Conservation (phyloP, 371 early-diverging fungal genomes). For the Zancudomyces culisetae region DNA sequence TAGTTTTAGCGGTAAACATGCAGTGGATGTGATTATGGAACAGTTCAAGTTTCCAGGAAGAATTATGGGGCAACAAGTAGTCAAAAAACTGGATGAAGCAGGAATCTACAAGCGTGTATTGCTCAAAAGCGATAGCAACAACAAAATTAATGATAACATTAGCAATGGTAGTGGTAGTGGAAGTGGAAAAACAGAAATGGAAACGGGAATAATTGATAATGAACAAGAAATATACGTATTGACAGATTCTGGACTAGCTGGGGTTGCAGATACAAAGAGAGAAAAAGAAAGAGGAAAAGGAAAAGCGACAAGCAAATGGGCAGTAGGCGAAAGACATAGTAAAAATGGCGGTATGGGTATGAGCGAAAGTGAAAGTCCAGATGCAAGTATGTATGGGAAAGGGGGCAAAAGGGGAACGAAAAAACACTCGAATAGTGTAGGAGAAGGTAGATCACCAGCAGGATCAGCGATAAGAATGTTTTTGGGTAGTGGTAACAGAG, state of each 20-base stretch:
- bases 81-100: not conserved
- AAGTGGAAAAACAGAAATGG: not conserved
- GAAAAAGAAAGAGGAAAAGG: not conserved
- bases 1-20: constrained; percentile 1
- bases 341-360: not conserved
- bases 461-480: too few species aligned
- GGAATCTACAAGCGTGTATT: constrained; percentile 1
- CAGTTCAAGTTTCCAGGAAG: not conserved
- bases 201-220: not conserved
- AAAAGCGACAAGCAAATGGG: not conserved
- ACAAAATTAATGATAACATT: not conserved
- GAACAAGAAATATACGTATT: not conserved
- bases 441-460: not conserved
- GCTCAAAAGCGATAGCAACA: not conserved
- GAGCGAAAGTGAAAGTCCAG: not conserved
- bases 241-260: not conserved
- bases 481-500: too few species aligned
- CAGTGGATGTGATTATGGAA: not conserved
- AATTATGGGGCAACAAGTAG: not conserved
- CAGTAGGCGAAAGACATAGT: not conserved
- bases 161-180: not conserved
- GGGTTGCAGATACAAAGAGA: not conserved
- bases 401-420: not conserved
- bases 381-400: not conserved
- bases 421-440: not conserved